A percentile compares a stretch with the other conserved stretches of the same genome.
phyloP scores from a whole-genome alignment of 2,329 filamentous ascomycete genomes.

The Lachnellula suecica region DNA sequence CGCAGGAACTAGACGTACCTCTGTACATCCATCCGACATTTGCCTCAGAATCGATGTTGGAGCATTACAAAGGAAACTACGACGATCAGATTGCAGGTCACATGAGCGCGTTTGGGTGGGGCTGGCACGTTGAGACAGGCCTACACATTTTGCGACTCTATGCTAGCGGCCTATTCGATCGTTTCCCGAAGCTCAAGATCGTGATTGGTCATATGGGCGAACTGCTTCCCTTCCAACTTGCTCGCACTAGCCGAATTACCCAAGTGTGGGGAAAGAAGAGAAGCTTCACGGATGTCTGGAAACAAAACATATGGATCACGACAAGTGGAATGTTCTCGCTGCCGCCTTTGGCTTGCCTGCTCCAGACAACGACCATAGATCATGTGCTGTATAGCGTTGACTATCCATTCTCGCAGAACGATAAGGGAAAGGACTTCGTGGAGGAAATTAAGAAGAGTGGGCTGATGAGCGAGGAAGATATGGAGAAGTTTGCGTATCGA shows the following conservation, averaged over 20 bases:
- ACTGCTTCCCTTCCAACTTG: constrained; percentile 54
- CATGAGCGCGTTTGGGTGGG: constrained; percentile 44
- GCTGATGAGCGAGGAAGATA: constrained; percentile 46
- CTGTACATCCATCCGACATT: constrained; percentile 43
- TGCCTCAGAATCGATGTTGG: constrained; percentile 30
- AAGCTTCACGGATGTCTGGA: constrained; percentile 49
- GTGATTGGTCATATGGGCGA: constrained; percentile 53
- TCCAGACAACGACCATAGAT: constrained; percentile 46
- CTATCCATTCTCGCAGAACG: constrained; percentile 53
- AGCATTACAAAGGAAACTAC: constrained; percentile 33
- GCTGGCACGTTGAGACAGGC: constrained; percentile 51
- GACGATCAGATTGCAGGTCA: constrained; percentile 26
- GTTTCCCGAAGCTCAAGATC: constrained; percentile 52
- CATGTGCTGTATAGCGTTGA: constrained; percentile 56
- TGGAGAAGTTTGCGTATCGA: constrained; percentile 47
- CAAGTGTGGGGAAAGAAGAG: constrained; percentile 32
- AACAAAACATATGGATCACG: constrained; percentile 56
- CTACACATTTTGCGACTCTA: constrained; percentile 50
- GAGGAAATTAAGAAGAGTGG: constrained; percentile 47
- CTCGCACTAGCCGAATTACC: constrained; percentile 39
- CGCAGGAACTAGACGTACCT: constrained; percentile 41
- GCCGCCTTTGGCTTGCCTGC: constrained; percentile 43
- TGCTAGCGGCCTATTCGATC: constrained; percentile 53
- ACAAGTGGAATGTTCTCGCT: constrained; percentile 54
- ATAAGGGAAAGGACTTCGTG: constrained; percentile 48